phyloP scores from a whole-genome alignment of 1,139 yeast genomes.

The Dujonia santamariae region DNA sequence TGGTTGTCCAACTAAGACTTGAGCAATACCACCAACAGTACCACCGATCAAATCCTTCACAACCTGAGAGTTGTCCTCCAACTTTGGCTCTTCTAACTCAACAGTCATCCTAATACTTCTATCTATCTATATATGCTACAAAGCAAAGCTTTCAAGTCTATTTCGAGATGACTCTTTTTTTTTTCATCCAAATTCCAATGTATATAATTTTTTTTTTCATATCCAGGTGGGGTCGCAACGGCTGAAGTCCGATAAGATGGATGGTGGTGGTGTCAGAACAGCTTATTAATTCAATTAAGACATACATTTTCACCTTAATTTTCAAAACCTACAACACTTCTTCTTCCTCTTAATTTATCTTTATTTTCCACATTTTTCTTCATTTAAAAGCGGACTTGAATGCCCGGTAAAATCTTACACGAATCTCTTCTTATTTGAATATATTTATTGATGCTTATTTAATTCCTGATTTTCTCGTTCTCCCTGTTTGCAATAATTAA shows the following conservation, averaged over 20 bases:
- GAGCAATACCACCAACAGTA: slow-evolving; percentile 91
- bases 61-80: slow-evolving; percentile 51
- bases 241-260: no score
- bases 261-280: no score
- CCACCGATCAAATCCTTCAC: slow-evolving; percentile 84
- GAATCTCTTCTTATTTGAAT: neutral
- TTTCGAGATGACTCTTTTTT: neutral
- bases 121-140: neutral
- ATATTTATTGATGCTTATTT: no score
- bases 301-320: neutral
- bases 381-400: no score
- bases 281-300: neutral
- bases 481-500: slow-evolving; percentile 28
- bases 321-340: no score
- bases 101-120: slow-evolving; percentile 27
- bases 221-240: no score
- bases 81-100: slow-evolving; percentile 47
- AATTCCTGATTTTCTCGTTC: slow-evolving; percentile 12
- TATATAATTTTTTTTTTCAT: no score
- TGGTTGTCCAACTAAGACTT: slow-evolving; percentile 94
- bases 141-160: neutral
- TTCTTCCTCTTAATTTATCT: no score
- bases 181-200: no score
- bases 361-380: no score
- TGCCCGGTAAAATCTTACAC: neutral